Base-by-base conservation (phyloP, 257 asterid species). In the Perilla frutescens region DNA sequence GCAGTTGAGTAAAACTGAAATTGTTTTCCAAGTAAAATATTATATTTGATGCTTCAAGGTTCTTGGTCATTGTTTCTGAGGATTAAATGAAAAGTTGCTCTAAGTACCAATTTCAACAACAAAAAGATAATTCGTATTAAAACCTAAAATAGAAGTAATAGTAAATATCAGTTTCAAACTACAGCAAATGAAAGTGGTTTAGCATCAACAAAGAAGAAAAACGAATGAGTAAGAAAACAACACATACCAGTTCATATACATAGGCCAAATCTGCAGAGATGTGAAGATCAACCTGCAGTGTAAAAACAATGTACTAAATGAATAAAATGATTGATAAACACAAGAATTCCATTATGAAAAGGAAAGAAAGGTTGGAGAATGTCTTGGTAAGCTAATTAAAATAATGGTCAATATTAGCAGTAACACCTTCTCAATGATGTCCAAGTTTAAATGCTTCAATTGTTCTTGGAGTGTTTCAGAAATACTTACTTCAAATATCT, bases 401-500 rank as follows among this genome's bases (percentile, higher is more conserved):
- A 40, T 40, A 69, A 47, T 55, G 12, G 72, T 41, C 67, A n/a
- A 60, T 37, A 12, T 55, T 15, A 71, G 55, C 65, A 72, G 62
- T 45, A 61, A 44, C 74, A 94, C 99, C 99, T 85, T 81, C 80
- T 87, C 90, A 70, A 87, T 72, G 62, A 94, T 86, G 79, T 89
- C 98, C 91, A 94, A 78, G 79, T 85, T 81, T 80, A 87, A 87
- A 68, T 78, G 77, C 70, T 79, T 78, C 83, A 90, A 66, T 74
- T 87, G 90, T 69, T 88, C 98, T 48, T 73, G 91, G 76, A 91
- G 87, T 75, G 87, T 77, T 82, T 77, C 97, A 34, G 96, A 87
- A 81, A 89, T 79, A 72, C 97, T 98, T 36, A 94, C 97, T 87
- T 91, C 97, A 80, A 94, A 90, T 77, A 94, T 90, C 83, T 87